Conservation (phyloP, 2,329 filamentous ascomycete genomes). For the Aspergillus melleus region DNA sequence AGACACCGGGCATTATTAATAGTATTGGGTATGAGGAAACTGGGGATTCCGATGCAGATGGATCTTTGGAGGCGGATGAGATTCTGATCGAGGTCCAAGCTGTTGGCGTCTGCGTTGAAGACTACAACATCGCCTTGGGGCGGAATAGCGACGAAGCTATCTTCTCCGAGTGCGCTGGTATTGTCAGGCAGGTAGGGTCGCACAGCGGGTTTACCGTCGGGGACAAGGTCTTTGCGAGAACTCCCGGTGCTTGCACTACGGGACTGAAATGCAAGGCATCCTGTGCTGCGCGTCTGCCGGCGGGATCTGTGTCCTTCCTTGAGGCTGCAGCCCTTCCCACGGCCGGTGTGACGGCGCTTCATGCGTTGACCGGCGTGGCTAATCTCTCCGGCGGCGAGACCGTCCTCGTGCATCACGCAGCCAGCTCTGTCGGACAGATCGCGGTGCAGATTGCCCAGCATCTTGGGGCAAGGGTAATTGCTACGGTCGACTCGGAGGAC, state of each 20-base stretch:
- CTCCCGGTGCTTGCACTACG: not conserved
- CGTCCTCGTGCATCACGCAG: constrained; percentile 28
- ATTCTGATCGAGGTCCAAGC: not conserved
- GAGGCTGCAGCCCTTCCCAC: not conserved
- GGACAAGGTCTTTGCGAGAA: not conserved
- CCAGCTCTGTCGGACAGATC: constrained; percentile 29
- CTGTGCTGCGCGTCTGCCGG: not conserved
- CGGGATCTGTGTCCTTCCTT: not conserved
- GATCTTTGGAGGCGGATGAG: not conserved
- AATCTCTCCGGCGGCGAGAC: constrained; percentile 19
- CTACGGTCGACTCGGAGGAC: constrained; percentile 24
- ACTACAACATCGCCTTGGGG: not conserved
- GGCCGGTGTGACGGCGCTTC: constrained; percentile 19
- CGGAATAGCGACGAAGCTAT: not conserved
- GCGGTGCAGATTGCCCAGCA: constrained; percentile 27
- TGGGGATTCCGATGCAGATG: too few species aligned
- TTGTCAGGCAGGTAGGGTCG: not conserved
- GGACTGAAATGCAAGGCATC: not conserved
- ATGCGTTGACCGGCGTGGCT: constrained; percentile 16
- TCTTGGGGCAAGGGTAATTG: constrained; percentile 25
- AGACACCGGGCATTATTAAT: too few species aligned
- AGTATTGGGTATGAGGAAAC: too few species aligned
- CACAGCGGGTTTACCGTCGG: not conserved
- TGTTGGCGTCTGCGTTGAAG: not conserved
- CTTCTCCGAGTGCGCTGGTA: not conserved